Base-by-base conservation (phyloP, 2,329 filamentous ascomycete genomes). In the Sarocladiaceae sp. region DNA sequence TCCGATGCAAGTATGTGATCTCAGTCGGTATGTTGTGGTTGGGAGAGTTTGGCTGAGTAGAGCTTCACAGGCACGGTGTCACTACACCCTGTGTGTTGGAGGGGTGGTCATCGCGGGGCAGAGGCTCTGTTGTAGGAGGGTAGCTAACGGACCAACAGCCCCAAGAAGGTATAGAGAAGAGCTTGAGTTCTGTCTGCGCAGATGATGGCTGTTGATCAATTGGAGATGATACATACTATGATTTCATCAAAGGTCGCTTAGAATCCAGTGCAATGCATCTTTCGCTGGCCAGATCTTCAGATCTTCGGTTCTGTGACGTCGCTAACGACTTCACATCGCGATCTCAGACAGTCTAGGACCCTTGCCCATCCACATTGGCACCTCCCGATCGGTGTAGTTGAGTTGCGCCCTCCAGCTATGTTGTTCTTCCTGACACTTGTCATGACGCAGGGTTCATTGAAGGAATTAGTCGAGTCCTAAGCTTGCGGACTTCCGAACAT, bases 31-130 rank as follows among this genome's bases (percentile, higher is more conserved):
- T 10, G 6, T 15, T 46, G 40, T 46, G 7, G 12, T 12, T 20
- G 26, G 44, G 13, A 48, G 44, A 48, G 44, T 42, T 42, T n/a
- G 7, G 18, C 11, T 10, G 17, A 20, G 17, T 42, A 20, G 23
- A 42, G 37, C 37, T 42, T 22, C 37, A 6, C 8, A 25, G 15
- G 18, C 37, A n/a, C n/a, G n/a, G n/a, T n/a, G n/a, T n/a, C n/a
- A n/a, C n/a, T n/a, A n/a, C n/a, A n/a, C n/a, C n/a, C n/a, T n/a
- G n/a, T n/a, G n/a, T n/a, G n/a, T n/a, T n/a, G 22, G 44, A 48
- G 44, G 44, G 44, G 44, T 48, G 17, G 44, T 33, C 44, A 48
- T 48, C 44, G 44, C 44, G 44, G 44, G 44, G 44, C 44, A 48
- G 28, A 20, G 22, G 15, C 4, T 10, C 15, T 4, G 26, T 12